Evolutionary conservation across 495 filamentous ascomycete species (phyloP).

Genomic region (Echria macrotheca): DNA sequence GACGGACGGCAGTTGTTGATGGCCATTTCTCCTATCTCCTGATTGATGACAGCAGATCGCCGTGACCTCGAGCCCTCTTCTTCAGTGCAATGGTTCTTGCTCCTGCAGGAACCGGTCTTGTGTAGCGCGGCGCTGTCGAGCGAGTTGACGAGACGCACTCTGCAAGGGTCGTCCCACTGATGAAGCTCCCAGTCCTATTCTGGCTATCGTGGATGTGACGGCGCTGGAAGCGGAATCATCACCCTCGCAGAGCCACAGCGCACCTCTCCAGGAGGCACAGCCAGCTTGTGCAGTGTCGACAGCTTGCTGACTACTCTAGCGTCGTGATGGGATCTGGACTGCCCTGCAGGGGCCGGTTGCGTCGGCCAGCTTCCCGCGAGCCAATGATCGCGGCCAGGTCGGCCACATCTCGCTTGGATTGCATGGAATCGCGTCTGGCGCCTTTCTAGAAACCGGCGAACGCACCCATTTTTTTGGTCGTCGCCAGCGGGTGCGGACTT

Average conservation of each 20-base stretch:
- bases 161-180: not conserved
- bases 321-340: not conserved
- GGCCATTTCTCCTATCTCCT: not conserved
- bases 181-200: not conserved
- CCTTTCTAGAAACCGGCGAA: conserved; percentile 1
- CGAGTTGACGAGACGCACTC: not conserved
- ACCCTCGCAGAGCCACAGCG: not conserved
- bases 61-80: not conserved
- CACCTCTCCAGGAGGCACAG: not conserved
- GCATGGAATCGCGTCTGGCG: not conserved
- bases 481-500: no score
- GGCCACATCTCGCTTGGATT: not conserved
- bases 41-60: not conserved
- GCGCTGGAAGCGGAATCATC: no score
- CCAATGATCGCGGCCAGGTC: not conserved
- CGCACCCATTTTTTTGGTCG: not conserved
- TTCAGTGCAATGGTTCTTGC: not conserved
- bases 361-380: not conserved
- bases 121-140: not conserved
- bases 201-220: no score
- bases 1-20: not conserved
- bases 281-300: not conserved
- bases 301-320: not conserved
- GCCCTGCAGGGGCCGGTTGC: conserved; percentile 5
- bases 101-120: not conserved